Base-by-base conservation (phyloP, 306 rosid species). In the Rubus idaeus region DNA sequence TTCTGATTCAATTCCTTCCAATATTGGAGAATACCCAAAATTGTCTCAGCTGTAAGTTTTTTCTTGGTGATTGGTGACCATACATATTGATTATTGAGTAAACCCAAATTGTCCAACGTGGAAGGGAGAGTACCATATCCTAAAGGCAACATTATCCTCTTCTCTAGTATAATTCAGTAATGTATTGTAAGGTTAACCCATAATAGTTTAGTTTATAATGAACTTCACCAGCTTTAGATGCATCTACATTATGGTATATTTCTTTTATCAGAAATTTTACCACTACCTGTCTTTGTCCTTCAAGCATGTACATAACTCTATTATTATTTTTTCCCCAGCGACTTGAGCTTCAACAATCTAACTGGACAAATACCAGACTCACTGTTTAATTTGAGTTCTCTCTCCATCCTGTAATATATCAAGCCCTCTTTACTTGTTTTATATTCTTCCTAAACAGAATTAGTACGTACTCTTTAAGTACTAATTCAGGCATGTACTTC, bases 291-390 rank as follows among this genome's bases (percentile, higher is more conserved):
- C 23, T 37, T 61, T 47, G 8, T 20, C 61, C n/a, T 63, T 51
- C 23, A 47, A n/a, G 18, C 37, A 12, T 65, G 4, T n/a, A n/a
- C n/a, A n/a, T n/a, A 56, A 70, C 68, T 64, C 13, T 78, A 16
- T 26, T 81, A 40, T 58, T 11, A 30, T 68, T 58, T 52, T 40
- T 72, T 21, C 69, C 86, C 65, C 82, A 94, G 98, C 87, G 98
- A 91, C 81, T 82, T 94, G 78, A 94, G 98, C 90, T 94, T 94
- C 93, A 94, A 94, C 81, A 89, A 86, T 71, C 73, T 94, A 71
- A 79, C 78, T 5, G 94, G 96, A 67, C 85, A 75, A 70, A 81
- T 90, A 82, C 88, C 88, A 5, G 77, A 20, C 70, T 86, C 90
- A 35, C 85, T 94, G 82, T 91, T 91, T 89, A 87, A 81, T 76